A percentile compares a stretch with the other conserved stretches of the same genome.
Evolutionary conservation across 371 early-diverging fungal genomes (phyloP).

Genomic region (Rhizopus arrhizus): DNA sequence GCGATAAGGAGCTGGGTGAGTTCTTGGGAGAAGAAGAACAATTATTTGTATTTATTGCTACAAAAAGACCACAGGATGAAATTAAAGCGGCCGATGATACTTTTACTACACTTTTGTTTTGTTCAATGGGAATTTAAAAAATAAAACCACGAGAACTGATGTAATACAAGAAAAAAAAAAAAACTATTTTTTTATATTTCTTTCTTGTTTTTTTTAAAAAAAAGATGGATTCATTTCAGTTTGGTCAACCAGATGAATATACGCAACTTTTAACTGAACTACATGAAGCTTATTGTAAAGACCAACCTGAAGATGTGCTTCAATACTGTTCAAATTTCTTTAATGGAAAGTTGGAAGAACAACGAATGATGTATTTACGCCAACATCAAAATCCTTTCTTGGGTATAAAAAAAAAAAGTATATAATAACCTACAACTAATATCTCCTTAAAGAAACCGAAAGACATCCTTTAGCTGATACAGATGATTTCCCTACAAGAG

Average conservation of each 20-base stretch:
- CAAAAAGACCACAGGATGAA: slow-evolving; percentile 37
- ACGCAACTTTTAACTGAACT: slow-evolving; percentile 35
- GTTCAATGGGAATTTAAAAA: slow-evolving; percentile 40
- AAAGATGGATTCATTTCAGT: slow-evolving; percentile 16
- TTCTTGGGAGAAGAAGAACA: slow-evolving; percentile 56
- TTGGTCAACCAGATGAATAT: slow-evolving; percentile 31
- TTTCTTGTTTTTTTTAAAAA: slow-evolving; percentile 8
- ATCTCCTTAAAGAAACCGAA: slow-evolving; percentile 18
- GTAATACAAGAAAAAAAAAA: slow-evolving; percentile 14
- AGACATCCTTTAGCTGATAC: slow-evolving; percentile 29
- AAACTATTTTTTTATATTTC: neutral
- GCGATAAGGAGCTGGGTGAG: slow-evolving; percentile 21
- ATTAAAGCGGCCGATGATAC: slow-evolving; percentile 24
- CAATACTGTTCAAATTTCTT: slow-evolving; percentile 90
- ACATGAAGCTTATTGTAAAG: slow-evolving; percentile 26
- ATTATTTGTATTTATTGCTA: slow-evolving; percentile 50
- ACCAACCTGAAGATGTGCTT: slow-evolving; percentile 71
- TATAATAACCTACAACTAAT: neutral
- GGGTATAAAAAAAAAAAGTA: slow-evolving; percentile 8
- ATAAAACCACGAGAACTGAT: slow-evolving; percentile 1
- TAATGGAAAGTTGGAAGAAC: slow-evolving; percentile 66
- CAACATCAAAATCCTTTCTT: slow-evolving; percentile 10
- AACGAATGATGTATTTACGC: slow-evolving; percentile 42
- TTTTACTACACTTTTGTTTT: slow-evolving; percentile 41
- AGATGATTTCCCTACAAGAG: slow-evolving; percentile 5